Percentiles rank a stretch among this genome's conserved stretches.
These are phyloP conservation scores for Acrocalymma vagum DNA, from an alignment of 2,329 filamentous ascomycete species.

Conservation along the genomic window DNA sequence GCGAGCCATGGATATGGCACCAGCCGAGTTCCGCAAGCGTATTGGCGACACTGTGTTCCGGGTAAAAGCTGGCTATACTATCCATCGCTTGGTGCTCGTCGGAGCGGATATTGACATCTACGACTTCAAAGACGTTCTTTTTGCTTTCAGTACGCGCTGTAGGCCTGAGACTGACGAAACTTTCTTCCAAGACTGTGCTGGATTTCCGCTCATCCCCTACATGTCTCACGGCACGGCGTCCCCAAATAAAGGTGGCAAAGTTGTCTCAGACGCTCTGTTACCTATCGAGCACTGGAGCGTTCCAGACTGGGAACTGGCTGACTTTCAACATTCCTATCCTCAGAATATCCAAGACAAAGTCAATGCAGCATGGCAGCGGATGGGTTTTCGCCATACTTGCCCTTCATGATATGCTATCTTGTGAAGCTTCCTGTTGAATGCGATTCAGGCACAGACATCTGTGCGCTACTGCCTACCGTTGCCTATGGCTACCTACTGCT, in stretches of 20 bases:
- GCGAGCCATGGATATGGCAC: conserved; percentile 6
- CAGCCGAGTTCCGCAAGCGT: conserved; percentile 48
- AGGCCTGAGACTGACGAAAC: conserved; percentile 55
- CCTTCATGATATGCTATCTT: too few relatives aligned
- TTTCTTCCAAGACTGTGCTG: conserved; percentile 55
- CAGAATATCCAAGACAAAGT: conserved; percentile 52
- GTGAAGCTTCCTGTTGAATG: too few relatives aligned
- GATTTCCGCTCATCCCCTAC: conserved; percentile 58
- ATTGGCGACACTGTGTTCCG: conserved; percentile 55
- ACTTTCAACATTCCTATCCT: conserved; percentile 49
- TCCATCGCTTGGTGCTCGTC: conserved; percentile 56
- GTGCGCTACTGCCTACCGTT: too few relatives aligned
- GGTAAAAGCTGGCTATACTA: conserved; percentile 52
- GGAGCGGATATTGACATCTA: conserved; percentile 61
- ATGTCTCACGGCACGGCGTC: conserved; percentile 53
- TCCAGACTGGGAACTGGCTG: conserved; percentile 40
- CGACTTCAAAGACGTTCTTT: conserved; percentile 56
- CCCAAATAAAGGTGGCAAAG: conserved; percentile 52
- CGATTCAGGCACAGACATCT: too few relatives aligned
- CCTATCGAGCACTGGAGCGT: conserved; percentile 45
- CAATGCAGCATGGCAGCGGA: conserved; percentile 39
- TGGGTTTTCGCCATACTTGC: too few relatives aligned
- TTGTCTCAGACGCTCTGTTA: conserved; percentile 54
- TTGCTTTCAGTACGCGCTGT: conserved; percentile 60
- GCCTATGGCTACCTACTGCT: too few relatives aligned